These are phyloP conservation scores for Cladosporium cucumerinum DNA, from an alignment of 2,329 filamentous ascomycete genomes.

Conservation along the genomic window DNA sequence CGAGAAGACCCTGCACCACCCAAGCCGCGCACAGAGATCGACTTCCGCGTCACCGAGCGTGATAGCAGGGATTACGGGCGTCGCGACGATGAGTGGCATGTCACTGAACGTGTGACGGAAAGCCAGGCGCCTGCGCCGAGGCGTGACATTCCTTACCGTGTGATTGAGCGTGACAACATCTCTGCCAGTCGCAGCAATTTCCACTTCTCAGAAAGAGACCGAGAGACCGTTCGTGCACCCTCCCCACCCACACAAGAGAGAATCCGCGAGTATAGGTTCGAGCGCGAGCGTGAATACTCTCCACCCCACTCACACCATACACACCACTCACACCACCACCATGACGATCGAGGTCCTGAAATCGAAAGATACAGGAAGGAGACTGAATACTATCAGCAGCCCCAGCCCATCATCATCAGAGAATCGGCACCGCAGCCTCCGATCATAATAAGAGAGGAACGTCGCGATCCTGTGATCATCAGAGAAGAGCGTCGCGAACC, in stretches of 20 bases:
- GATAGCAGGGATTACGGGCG: slow-evolving; percentile 21
- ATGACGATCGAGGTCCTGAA: slow-evolving; percentile 42
- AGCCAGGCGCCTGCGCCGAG: slow-evolving; percentile 26
- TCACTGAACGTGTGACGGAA: slow-evolving; percentile 41
- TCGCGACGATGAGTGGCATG: slow-evolving; percentile 32
- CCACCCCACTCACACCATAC: slow-evolving; percentile 40
- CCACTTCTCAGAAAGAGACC: slow-evolving; percentile 37
- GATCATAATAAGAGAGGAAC: slow-evolving; percentile 55
- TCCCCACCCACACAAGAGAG: slow-evolving; percentile 45
- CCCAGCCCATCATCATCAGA: slow-evolving; percentile 51
- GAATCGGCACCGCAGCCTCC: slow-evolving; percentile 42
- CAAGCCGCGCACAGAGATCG: slow-evolving; percentile 25
- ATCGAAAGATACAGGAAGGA: slow-evolving; percentile 52
- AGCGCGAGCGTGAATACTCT: slow-evolving; percentile 49
- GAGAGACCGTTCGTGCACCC: slow-evolving; percentile 30
- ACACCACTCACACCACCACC: slow-evolving; percentile 37
- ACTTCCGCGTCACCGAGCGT: slow-evolving; percentile 27
- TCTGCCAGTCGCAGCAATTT: slow-evolving; percentile 35
- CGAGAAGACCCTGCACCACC: slow-evolving; percentile 19
- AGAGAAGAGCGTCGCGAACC: slow-evolving; percentile 46
- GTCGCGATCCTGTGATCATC: slow-evolving; percentile 46
- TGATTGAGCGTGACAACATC: slow-evolving; percentile 31
- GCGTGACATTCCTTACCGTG: slow-evolving; percentile 33
- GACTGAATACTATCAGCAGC: slow-evolving; percentile 50
- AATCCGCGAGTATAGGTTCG: slow-evolving; percentile 51